Base-by-base conservation (phyloP, 2,329 filamentous ascomycete genomes). In the Ophiostoma sp. region DNA sequence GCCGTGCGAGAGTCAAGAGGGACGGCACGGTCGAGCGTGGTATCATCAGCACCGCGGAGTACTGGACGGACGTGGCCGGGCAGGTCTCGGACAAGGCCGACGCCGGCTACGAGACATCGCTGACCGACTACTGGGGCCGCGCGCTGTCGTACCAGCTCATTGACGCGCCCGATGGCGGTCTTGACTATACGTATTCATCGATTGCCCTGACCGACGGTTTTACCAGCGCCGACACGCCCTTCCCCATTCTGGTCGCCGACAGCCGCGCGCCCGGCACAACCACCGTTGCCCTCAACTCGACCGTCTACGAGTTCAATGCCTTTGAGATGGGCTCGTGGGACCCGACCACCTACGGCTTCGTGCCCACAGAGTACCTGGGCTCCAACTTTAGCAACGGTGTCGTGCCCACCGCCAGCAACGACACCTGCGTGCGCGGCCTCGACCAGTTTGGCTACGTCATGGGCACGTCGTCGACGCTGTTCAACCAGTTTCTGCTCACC, bases 71-170 rank as follows among this genome's bases (percentile, higher is more conserved):
- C 41, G 79, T 94, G 7, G 77, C 80, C 20, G 78, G 83, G 35
- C 82, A 86, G n/a, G 89, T 92, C 0, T 71, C 79, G 0, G 80
- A 76, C 27, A 94, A 94, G 80, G 75, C 76, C 1, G 79, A 89
- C 71, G 89, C 89, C 20, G 86, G 87, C 1, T 93, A 84, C 76
- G 81, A 89, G 65, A 86, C 86, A 3, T 90, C 91, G 10, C 84
- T 97, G 71, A 97, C 94, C 0, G 94, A 97, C 80, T 93, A 93
- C 78, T 96, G 93, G 90, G 92, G 91, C 36, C 90, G 93, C 71
- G 91, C 91, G 66, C 84, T 97, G n/a, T 89, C 89, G 1, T 96
- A 90, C 79, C 93, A 97, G 80, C 85, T 97, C 67, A 86, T 97
- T 77, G 91, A 94, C 76, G 90, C 87, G 6, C 84, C 84, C 0